Conservation (phyloP, 345 rosid genomes). For the Melaleuca alternifolia region DNA sequence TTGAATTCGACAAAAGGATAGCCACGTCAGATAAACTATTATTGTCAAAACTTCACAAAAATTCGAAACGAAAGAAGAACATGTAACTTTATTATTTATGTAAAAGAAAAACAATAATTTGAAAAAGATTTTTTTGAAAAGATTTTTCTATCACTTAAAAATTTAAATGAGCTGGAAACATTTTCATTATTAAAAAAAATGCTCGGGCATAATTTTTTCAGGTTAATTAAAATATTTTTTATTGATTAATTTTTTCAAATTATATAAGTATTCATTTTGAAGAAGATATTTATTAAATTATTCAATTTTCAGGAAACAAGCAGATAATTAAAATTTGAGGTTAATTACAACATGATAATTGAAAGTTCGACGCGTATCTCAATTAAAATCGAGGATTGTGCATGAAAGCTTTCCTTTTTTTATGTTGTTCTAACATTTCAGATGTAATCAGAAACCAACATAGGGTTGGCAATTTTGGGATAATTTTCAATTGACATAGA, state of each 20-base stretch:
- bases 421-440: not conserved
- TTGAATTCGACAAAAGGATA: not conserved
- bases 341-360: rapidly evolving
- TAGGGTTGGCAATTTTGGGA: rapidly evolving
- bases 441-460: not conserved
- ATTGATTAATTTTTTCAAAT: not conserved
- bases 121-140: not conserved
- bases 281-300: not conserved
- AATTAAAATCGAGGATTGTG: rapidly evolving
- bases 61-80: not conserved
- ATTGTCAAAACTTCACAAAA: not conserved
- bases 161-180: not conserved
- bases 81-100: no score
- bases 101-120: not conserved
- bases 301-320: rapidly evolving
- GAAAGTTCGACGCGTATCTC: rapidly evolving
- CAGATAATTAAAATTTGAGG: not conserved
- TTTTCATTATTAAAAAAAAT: no score
- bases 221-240: no score
- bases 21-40: not conserved
- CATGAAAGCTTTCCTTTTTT: not conserved
- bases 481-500: not conserved
- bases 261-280: not conserved
- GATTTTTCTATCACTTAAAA: not conserved
- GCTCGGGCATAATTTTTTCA: no score